A percentile compares a stretch with the other conserved stretches of the same genome.
phyloP scores from a whole-genome alignment of 345 rosid genomes.

The Cardamine occulta region DNA sequence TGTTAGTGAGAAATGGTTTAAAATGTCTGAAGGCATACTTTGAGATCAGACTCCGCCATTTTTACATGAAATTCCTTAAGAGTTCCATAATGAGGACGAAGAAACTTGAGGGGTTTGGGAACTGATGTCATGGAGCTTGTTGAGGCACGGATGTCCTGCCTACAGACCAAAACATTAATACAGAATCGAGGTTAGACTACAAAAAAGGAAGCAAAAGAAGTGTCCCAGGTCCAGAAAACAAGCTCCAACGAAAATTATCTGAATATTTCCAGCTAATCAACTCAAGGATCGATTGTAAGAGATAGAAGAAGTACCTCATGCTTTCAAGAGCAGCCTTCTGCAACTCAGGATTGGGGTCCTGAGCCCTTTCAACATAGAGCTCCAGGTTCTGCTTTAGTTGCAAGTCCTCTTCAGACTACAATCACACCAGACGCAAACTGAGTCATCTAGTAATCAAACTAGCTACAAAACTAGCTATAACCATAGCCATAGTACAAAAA shows the following conservation, averaged over 20 bases:
- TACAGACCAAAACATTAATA: slow-evolving; percentile 32
- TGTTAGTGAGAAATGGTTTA: neutral
- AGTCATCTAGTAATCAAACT: slow-evolving; percentile 6
- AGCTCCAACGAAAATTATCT: neutral
- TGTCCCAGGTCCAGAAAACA: neutral
- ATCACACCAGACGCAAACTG: slow-evolving; percentile 10
- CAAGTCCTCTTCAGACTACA: slow-evolving; percentile 94
- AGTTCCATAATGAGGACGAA: slow-evolving; percentile 92
- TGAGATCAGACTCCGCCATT: slow-evolving; percentile 72
- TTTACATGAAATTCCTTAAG: slow-evolving; percentile 68
- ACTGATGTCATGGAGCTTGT: slow-evolving; percentile 99
- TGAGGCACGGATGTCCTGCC: slow-evolving; percentile 90
- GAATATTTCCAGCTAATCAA: slow-evolving; percentile 11
- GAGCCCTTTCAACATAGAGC: slow-evolving; percentile 92
- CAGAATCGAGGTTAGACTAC: slow-evolving; percentile 11
- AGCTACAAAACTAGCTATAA: neutral
- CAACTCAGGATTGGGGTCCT: slow-evolving; percentile 82
- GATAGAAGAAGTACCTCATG: slow-evolving; percentile 68
- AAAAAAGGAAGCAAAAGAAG: slow-evolving; percentile 5
- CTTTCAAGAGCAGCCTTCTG: slow-evolving; percentile 94
- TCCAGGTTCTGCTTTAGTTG: slow-evolving; percentile 91
- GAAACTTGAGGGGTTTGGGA: slow-evolving; percentile 97
- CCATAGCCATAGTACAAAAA: neutral
- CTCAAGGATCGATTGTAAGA: neutral
- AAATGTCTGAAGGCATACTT: slow-evolving; percentile 52